These are phyloP conservation scores for Kuraishia floccosa DNA, from an alignment of 805 yeast species.

Conservation along the genomic window DNA sequence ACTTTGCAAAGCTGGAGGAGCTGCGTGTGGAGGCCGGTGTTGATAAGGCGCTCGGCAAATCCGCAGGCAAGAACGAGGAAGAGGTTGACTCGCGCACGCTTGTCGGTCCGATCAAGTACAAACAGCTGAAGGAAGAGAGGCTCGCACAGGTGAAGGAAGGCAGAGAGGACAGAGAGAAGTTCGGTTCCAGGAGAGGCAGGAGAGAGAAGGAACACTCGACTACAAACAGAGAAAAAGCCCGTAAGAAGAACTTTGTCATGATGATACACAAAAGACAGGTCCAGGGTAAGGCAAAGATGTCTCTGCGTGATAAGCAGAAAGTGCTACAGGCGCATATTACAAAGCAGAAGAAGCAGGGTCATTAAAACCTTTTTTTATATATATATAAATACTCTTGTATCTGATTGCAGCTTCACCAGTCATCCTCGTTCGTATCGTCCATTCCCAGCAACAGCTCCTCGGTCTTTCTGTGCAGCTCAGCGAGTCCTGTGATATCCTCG, in stretches of 20 bases:
- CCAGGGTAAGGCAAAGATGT: constrained; percentile 85
- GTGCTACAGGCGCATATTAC: constrained; percentile 76
- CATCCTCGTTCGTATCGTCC: constrained; percentile 25
- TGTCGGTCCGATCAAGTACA: constrained; percentile 71
- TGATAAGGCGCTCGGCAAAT: constrained; percentile 58
- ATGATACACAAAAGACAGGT: constrained; percentile 93
- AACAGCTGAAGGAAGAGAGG: constrained; percentile 84
- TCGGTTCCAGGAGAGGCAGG: constrained; percentile 81
- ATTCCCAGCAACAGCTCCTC: constrained; percentile 37
- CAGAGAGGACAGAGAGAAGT: constrained; percentile 84
- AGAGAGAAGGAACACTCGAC: constrained; percentile 74
- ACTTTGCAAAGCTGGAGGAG: constrained; percentile 91
- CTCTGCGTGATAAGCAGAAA: constrained; percentile 85
- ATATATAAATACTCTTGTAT: too few species aligned
- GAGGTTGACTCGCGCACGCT: constrained; percentile 69
- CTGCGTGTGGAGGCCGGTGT: constrained; percentile 78
- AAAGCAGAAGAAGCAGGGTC: constrained; percentile 75
- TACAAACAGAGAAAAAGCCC: constrained; percentile 89
- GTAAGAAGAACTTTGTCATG: constrained; percentile 99
- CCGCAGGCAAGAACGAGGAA: constrained; percentile 56
- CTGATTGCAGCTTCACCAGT: too few species aligned
- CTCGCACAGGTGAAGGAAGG: constrained; percentile 83
- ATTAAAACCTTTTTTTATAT: neutral
- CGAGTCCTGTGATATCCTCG: constrained; percentile 72
- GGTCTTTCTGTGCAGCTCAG: constrained; percentile 59